Conservation (phyloP, 306 rosid genomes). For the Trichosanthes truncata region DNA sequence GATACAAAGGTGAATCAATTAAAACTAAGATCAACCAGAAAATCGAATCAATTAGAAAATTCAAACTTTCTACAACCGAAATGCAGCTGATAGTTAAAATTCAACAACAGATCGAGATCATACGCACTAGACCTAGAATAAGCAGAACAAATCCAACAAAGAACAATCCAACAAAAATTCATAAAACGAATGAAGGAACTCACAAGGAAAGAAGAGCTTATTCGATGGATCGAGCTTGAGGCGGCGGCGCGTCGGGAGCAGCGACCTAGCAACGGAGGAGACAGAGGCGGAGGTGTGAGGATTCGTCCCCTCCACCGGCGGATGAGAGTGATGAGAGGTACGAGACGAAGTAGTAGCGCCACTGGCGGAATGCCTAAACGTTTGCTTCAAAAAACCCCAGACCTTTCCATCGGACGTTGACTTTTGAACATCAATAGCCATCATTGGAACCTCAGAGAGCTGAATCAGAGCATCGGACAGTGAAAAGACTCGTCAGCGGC, state of each 20-base stretch:
- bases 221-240: conserved; percentile 93
- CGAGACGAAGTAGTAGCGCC: conserved; percentile 30
- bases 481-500: neutral
- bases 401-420: conserved; percentile 71
- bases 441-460: conserved; percentile 10
- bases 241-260: conserved; percentile 88
- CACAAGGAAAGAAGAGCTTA: conserved; percentile 95
- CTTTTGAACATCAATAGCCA: conserved; percentile 65
- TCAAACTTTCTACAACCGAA: neutral
- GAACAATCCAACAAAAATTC: neutral
- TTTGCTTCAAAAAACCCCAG: conserved; percentile 84
- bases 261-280: conserved; percentile 83
- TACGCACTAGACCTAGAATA: neutral
- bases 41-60: neutral
- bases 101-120: conserved; percentile 2
- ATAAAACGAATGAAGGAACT: neutral
- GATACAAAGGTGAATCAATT: conserved; percentile 6
- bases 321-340: conserved; percentile 17
- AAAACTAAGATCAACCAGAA: conserved; percentile 1
- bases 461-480: conserved; percentile 25
- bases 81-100: neutral
- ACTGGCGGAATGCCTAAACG: conserved; percentile 45
- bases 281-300: conserved; percentile 53
- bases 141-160: neutral
- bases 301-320: conserved; percentile 40